A percentile compares a stretch with the other conserved stretches of the same genome.
These are phyloP conservation scores for Saussurea involucrata DNA, from an alignment of 129 eudicot genomes.

Conservation along the genomic window DNA sequence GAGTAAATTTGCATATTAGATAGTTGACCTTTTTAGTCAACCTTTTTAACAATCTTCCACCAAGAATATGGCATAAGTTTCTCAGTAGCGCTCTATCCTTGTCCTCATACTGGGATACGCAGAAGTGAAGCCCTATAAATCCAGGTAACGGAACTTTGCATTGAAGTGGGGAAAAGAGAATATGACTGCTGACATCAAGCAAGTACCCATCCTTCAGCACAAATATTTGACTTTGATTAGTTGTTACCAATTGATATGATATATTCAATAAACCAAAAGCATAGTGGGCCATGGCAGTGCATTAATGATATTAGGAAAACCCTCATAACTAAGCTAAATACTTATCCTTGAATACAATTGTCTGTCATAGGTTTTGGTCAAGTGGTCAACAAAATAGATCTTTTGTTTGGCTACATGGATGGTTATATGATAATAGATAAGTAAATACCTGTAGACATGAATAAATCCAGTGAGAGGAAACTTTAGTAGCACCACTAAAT, in stretches of 20 bases:
- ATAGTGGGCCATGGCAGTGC: background rate
- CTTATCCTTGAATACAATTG: background rate
- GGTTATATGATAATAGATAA: background rate
- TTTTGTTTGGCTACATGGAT: background rate
- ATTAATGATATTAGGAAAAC: background rate
- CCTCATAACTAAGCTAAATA: background rate
- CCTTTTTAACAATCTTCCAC: constrained; percentile 51
- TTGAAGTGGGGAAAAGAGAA: constrained; percentile 89
- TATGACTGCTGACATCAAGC: constrained; percentile 78
- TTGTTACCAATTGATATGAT: background rate
- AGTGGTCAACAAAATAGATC: background rate
- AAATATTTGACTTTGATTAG: constrained; percentile 28
- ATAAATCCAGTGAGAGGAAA: constrained; percentile 84
- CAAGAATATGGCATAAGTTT: constrained; percentile 82
- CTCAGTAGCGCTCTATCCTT: constrained; percentile 67
- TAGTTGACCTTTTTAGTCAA: constrained; percentile 67
- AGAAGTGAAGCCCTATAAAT: constrained; percentile 47
- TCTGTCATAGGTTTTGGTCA: background rate
- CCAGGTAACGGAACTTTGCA: constrained; percentile 85
- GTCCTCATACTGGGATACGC: constrained; percentile 77
- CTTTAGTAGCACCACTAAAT: constrained; percentile 39
- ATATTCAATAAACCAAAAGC: background rate
- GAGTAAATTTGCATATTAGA: constrained; percentile 67
- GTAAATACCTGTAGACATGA: constrained; percentile 71
- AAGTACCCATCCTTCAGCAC: constrained; percentile 65